A percentile compares a stretch with the other conserved stretches of the same genome.
These are phyloP conservation scores for Tetradesmus lagerheimii DNA, from an alignment of 139 green algal species.

Conservation along the genomic window DNA sequence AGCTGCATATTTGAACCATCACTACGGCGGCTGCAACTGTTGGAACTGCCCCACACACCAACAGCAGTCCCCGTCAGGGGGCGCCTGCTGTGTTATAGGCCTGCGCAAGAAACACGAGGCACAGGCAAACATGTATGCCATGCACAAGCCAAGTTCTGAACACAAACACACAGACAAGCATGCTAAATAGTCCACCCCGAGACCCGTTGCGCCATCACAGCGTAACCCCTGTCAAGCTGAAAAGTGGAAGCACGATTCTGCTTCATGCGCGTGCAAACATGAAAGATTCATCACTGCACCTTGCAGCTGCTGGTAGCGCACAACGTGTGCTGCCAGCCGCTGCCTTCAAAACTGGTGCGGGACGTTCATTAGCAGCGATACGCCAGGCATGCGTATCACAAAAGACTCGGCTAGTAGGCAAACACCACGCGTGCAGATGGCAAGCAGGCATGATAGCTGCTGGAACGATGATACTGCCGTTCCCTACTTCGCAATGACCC, in stretches of 20 bases:
- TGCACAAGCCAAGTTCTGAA: too few relatives aligned
- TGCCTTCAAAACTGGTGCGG: background rate
- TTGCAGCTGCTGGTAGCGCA: background rate
- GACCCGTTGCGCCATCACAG: too few relatives aligned
- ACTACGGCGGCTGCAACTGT: too few relatives aligned
- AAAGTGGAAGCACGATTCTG: background rate
- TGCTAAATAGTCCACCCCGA: too few relatives aligned
- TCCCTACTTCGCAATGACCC: background rate
- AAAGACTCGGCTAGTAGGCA: background rate
- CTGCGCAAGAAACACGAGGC: too few relatives aligned
- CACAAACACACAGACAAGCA: too few relatives aligned
- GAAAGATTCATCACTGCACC: background rate
- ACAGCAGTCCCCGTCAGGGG: too few relatives aligned
- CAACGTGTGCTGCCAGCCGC: background rate
- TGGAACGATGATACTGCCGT: background rate
- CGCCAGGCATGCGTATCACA: background rate
- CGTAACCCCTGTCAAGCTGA: background rate
- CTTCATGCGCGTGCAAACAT: background rate
- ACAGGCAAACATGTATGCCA: too few relatives aligned
- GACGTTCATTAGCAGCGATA: background rate
- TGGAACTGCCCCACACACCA: too few relatives aligned
- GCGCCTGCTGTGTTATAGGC: too few relatives aligned
- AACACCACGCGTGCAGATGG: background rate
- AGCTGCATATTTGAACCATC: background rate
- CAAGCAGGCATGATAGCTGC: background rate